Base-by-base conservation (phyloP, 1,284 basidiomycete genomes). In the Ceratobasidium sp. region DNA sequence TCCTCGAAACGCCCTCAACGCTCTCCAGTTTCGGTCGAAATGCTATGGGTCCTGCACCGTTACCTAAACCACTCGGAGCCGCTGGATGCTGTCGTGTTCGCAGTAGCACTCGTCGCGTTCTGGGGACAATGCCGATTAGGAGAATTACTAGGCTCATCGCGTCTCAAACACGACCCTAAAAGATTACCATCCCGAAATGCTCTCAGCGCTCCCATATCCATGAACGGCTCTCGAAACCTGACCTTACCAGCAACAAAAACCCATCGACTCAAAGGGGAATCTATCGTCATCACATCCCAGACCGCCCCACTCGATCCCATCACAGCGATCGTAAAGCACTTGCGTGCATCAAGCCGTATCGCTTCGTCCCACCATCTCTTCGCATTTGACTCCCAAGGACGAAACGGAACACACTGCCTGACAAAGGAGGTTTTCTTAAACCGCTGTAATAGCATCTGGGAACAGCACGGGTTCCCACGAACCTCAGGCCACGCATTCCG, bases 401-500 rank as follows among this genome's bases (percentile, higher is more conserved):
- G 18, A 6, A 6, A 9, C 54, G 6, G 30, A 9, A 16, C 6
- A n/a, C 44, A 49, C 6, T 32, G 26, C 23, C 57, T 64, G 6
- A 64, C 59, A 1, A 72, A 72, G 35, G 35, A 47, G 26, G 7
- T 28, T 4, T 73, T 73, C 50, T 38, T 75, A 13, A 5, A 11
- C 4, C 23, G 73, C 1, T 67, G 58, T 50, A 71, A 71, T 26
- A 49, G 14, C 11, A 59, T 73, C 72, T 79, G 18, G 78, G 75
- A 7, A 62, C 75, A 55, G 76, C 75, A 0, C 80, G 82, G 82
- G 80, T 83, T 73, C 23, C 58, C 1, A 79, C 79, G 0, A 78
- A 81, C 80, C 2, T 64, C 76, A 0, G 81, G 82, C 1, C 82
- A 84, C 61, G 76, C 77, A 47, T 83, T 83, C 62, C 77, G 79